A percentile compares a stretch with the other conserved stretches of the same genome.
phyloP scores from a whole-genome alignment of 2,329 filamentous ascomycete species.

The Pyrenophora teres region DNA sequence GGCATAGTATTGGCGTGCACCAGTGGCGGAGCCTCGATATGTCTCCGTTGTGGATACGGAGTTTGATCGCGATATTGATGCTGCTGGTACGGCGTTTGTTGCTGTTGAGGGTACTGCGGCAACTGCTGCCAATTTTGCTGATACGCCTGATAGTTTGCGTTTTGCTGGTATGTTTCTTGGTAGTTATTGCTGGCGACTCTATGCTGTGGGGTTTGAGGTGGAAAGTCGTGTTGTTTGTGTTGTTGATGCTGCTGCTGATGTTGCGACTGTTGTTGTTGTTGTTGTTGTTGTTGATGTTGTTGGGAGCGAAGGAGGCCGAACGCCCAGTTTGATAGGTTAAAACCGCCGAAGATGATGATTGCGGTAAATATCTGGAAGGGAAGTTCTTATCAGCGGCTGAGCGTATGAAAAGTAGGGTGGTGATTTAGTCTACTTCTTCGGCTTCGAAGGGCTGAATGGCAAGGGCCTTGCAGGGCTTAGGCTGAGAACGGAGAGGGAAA shows the following conservation, averaged over 20 bases:
- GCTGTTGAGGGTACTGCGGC: too few relatives aligned
- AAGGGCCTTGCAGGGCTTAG: too few relatives aligned
- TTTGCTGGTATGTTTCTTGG: not conserved
- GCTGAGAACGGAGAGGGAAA: too few relatives aligned
- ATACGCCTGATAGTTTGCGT: slow-evolving; percentile 9
- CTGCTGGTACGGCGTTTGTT: slow-evolving; percentile 9
- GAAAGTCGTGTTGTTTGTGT: slow-evolving; percentile 24
- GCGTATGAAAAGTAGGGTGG: not conserved
- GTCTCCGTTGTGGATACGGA: slow-evolving; percentile 12
- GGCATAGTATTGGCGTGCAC: slow-evolving; percentile 39
- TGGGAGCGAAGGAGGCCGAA: slow-evolving; percentile 59
- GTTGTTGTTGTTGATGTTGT: slow-evolving; percentile 42
- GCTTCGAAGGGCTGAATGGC: not conserved
- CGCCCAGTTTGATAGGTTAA: slow-evolving; percentile 63
- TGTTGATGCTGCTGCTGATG: slow-evolving; percentile 9
- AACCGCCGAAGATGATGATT: slow-evolving; percentile 56
- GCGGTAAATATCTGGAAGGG: slow-evolving; percentile 53
- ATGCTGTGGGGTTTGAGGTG: slow-evolving; percentile 43
- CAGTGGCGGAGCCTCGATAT: slow-evolving; percentile 27
- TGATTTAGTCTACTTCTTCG: not conserved
- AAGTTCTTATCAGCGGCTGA: slow-evolving; percentile 14
- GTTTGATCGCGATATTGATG: slow-evolving; percentile 18
- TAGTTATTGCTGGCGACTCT: slow-evolving; percentile 26
- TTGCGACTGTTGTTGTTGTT: slow-evolving; percentile 23
- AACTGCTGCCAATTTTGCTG: slow-evolving; percentile 12